A percentile compares a stretch with the other conserved stretches of the same genome.
phyloP scores from a whole-genome alignment of 768 basidiomycete species.

The Podaxis sp. region DNA sequence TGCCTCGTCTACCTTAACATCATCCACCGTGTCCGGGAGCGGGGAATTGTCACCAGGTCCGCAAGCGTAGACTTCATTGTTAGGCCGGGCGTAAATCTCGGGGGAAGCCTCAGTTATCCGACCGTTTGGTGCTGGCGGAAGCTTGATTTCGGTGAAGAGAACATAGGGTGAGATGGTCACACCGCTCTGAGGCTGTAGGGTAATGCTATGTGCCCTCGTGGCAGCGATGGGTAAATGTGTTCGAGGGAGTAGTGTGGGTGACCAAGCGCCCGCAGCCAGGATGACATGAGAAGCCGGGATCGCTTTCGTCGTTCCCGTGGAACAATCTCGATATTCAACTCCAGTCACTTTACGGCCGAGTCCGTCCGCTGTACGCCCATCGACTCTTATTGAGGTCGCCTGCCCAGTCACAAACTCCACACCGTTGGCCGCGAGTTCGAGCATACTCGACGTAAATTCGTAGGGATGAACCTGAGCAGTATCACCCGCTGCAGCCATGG shows the following conservation, averaged over 20 bases:
- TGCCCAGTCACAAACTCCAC: slow-evolving; percentile 46
- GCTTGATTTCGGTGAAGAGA: slow-evolving; percentile 75
- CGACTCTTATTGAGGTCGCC: slow-evolving; percentile 40
- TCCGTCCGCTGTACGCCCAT: slow-evolving; percentile 27
- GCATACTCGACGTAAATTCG: slow-evolving; percentile 71
- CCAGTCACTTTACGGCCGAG: slow-evolving; percentile 38
- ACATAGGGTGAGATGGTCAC: slow-evolving; percentile 68
- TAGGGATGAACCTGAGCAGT: slow-evolving; percentile 82
- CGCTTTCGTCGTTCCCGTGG: slow-evolving; percentile 26
- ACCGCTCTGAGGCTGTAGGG: slow-evolving; percentile 48
- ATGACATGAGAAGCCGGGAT: slow-evolving; percentile 69
- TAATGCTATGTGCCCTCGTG: slow-evolving; percentile 74
- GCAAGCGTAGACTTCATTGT: slow-evolving; percentile 74
- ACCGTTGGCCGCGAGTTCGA: slow-evolving; percentile 61
- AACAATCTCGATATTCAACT: slow-evolving; percentile 41
- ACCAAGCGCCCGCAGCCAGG: slow-evolving; percentile 88
- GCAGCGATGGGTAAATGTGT: slow-evolving; percentile 57
- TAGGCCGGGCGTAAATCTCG: slow-evolving; percentile 73
- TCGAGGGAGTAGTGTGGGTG: slow-evolving; percentile 48
- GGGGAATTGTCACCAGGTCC: slow-evolving; percentile 73
- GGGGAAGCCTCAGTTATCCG: slow-evolving; percentile 40
- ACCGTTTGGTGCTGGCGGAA: slow-evolving; percentile 19
- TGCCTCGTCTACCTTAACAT: slow-evolving; percentile 56
- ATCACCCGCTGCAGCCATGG: slow-evolving; percentile 54
- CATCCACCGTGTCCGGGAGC: slow-evolving; percentile 70